Percentiles rank a stretch among this genome's conserved stretches.
Evolutionary conservation across 768 basidiomycete species (phyloP).

Genomic region (Russula sp.): DNA sequence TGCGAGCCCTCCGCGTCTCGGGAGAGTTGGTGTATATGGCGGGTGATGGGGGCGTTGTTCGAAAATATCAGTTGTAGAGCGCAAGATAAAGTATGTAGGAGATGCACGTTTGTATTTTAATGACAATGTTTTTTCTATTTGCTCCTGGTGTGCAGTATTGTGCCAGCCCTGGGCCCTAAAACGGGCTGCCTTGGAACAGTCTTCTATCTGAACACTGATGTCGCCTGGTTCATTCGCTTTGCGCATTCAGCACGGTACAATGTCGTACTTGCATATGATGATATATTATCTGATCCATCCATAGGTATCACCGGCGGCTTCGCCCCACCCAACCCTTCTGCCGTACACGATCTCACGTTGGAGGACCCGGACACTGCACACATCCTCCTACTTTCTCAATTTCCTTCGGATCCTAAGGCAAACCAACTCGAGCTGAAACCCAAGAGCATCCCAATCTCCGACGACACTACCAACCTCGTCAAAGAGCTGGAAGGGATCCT

Average conservation of each 20-base stretch:
- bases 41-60: slow-evolving; percentile 17
- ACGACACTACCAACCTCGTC: slow-evolving; percentile 36
- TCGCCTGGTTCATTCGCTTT: slow-evolving; percentile 47
- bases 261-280: not conserved
- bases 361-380: slow-evolving; percentile 29
- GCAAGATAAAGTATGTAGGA: slow-evolving; percentile 3
- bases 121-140: not conserved
- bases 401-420: slow-evolving; percentile 44
- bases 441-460: slow-evolving; percentile 35
- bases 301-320: slow-evolving; percentile 74
- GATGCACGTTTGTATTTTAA: not conserved
- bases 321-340: slow-evolving; percentile 55
- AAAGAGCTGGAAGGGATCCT: slow-evolving; percentile 56
- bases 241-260: slow-evolving; percentile 53
- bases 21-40: slow-evolving; percentile 12
- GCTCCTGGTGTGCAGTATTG: not conserved
- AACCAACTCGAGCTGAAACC: slow-evolving; percentile 35
- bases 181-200: not conserved
- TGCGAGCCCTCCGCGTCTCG: slow-evolving; percentile 11
- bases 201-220: slow-evolving; percentile 31
- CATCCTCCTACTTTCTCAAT: slow-evolving; percentile 41
- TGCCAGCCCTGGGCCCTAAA: not conserved
- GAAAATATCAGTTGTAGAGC: slow-evolving; percentile 17
- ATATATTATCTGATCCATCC: not conserved
- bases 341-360: slow-evolving; percentile 46